Evolutionary conservation across 768 basidiomycete species (phyloP).

Genomic region (Kwoniella sp.): DNA sequence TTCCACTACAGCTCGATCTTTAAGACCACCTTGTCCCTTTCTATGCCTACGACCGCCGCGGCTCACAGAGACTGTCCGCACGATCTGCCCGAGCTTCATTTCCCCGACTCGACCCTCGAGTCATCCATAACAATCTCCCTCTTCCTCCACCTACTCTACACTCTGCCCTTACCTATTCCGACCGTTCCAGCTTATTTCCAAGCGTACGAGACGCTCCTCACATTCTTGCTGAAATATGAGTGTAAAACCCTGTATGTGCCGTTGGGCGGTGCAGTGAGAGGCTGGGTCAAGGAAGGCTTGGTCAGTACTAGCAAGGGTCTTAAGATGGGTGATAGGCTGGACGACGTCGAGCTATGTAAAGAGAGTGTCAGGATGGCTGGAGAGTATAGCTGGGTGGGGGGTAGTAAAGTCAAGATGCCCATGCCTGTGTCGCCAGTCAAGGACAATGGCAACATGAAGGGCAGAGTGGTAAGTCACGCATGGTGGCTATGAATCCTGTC

Average conservation of each 20-base stretch:
- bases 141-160: conserved; percentile 15
- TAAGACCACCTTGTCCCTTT: background rate
- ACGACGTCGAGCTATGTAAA: background rate
- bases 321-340: conserved; percentile 11
- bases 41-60: background rate
- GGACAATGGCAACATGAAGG: background rate
- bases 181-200: background rate
- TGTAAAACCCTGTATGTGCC: background rate
- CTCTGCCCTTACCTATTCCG: conserved; percentile 2
- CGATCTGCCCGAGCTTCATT: conserved; percentile 7
- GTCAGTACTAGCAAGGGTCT: conserved; percentile 15
- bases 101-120: conserved; percentile 14
- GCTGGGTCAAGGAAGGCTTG: conserved; percentile 12
- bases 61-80: background rate
- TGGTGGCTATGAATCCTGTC: background rate
- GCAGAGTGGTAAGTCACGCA: background rate
- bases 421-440: background rate
- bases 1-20: conserved; percentile 1
- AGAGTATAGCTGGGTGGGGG: conserved; percentile 21
- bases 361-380: conserved; percentile 6
- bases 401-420: background rate
- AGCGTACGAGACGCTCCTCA: conserved; percentile 11
- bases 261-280: background rate
- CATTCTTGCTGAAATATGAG: conserved; percentile 16
- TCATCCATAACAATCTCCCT: conserved; percentile 12